A percentile compares a stretch with the other conserved stretches of the same genome.
These are phyloP conservation scores for Russula compacta DNA, from an alignment of 768 basidiomycete genomes.

Conservation along the genomic window DNA sequence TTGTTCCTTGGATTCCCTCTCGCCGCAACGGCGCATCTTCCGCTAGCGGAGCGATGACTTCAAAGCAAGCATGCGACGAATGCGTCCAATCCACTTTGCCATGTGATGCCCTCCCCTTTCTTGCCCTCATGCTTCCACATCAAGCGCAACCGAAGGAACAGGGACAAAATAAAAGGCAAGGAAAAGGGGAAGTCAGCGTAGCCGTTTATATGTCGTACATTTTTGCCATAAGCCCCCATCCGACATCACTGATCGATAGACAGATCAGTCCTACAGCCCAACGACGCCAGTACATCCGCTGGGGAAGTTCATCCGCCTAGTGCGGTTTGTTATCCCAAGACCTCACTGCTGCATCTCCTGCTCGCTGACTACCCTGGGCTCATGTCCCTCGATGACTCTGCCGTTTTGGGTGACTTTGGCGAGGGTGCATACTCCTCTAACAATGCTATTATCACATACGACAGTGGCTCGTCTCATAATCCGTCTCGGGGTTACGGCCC, in stretches of 20 bases:
- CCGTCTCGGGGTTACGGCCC: conserved; percentile 15
- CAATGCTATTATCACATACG: conserved; percentile 4
- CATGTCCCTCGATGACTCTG: conserved; percentile 68
- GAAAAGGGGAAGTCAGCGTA: too few species aligned
- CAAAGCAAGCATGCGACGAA: conserved; percentile 79
- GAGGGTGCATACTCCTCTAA: conserved; percentile 59
- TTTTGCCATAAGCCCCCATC: too few species aligned
- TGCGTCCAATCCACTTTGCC: conserved; percentile 68
- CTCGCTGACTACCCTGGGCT: too few species aligned
- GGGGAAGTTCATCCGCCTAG: too few species aligned
- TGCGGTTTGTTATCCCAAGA: too few species aligned
- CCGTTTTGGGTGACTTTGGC: conserved; percentile 51
- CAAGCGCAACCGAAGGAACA: too few species aligned
- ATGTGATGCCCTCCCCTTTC: conserved; percentile 66
- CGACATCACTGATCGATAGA: too few species aligned
- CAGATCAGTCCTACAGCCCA: too few species aligned
- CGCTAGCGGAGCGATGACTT: conserved; percentile 63
- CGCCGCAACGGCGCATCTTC: conserved; percentile 61
- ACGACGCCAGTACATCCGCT: too few species aligned
- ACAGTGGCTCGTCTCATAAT: conserved; percentile 3
- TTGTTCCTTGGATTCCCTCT: conserved; percentile 31
- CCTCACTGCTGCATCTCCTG: conserved; percentile 45
- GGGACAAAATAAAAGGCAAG: too few species aligned
- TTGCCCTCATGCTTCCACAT: too few species aligned
- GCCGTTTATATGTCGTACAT: too few species aligned